Percentiles rank a stretch among this genome's conserved stretches.
These are phyloP conservation scores for Mycena vitilis DNA, from an alignment of 768 basidiomycete species.

Conservation along the genomic window DNA sequence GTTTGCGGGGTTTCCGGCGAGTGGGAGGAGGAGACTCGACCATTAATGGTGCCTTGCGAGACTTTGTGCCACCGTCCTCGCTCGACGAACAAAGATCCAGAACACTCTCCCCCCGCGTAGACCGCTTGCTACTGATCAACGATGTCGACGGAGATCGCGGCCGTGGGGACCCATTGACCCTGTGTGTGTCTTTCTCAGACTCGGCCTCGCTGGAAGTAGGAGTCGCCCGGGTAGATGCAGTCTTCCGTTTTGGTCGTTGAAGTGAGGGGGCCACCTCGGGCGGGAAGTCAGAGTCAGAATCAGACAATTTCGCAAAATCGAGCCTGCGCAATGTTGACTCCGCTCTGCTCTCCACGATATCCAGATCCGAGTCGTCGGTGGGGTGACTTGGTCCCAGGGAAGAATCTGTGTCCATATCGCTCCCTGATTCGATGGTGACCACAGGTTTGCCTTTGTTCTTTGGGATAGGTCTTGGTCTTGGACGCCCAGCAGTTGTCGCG, in stretches of 20 bases:
- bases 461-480: slow-evolving; percentile 29
- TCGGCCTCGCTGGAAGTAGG: slow-evolving; percentile 10
- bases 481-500: slow-evolving; percentile 13
- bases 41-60: background rate
- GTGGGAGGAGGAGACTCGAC: background rate
- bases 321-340: slow-evolving; percentile 3
- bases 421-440: slow-evolving; percentile 11
- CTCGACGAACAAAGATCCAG: slow-evolving; percentile 30
- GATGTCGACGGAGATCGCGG: slow-evolving; percentile 23
- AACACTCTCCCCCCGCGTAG: slow-evolving; percentile 22
- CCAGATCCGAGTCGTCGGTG: slow-evolving; percentile 15
- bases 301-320: background rate
- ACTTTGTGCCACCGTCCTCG: slow-evolving; percentile 15
- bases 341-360: background rate
- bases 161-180: background rate
- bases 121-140: slow-evolving; percentile 12
- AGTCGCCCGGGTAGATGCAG: background rate
- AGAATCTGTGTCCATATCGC: slow-evolving; percentile 29
- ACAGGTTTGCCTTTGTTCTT: slow-evolving; percentile 19
- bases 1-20: slow-evolving; percentile 14
- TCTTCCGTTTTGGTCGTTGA: background rate
- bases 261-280: background rate
- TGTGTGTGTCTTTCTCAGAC: background rate
- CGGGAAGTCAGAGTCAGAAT: slow-evolving; percentile 11
- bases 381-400: slow-evolving; percentile 9